These are phyloP conservation scores for Wickerhamomyces sp. DNA, from an alignment of 1,139 yeast genomes.

Conservation along the genomic window DNA sequence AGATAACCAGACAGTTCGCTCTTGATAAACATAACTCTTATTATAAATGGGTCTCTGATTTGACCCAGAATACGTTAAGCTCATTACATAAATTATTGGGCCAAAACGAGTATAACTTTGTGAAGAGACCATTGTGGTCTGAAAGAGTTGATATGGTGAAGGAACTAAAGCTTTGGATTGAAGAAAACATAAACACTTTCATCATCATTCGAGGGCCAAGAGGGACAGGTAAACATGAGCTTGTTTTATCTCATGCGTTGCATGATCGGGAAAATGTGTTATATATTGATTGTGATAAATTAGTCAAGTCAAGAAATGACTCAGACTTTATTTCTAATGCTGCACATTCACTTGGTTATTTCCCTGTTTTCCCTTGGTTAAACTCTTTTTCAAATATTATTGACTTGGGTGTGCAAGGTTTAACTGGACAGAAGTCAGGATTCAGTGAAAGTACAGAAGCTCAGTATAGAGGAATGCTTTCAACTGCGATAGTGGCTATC, in stretches of 20 bases:
- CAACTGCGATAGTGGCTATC: slow-evolving; percentile 68
- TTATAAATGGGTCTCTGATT: slow-evolving; percentile 27
- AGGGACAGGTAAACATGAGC: slow-evolving; percentile 86
- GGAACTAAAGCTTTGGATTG: slow-evolving; percentile 73
- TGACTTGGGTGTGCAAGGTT: slow-evolving; percentile 83
- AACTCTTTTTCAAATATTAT: slow-evolving; percentile 73
- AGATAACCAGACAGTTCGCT: slow-evolving; percentile 54
- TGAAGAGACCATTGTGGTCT: slow-evolving; percentile 52
- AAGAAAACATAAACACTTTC: slow-evolving; percentile 72
- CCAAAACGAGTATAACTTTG: slow-evolving; percentile 31
- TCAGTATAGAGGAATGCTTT: slow-evolving; percentile 78
- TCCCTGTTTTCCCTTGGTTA: slow-evolving; percentile 92
- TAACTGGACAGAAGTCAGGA: slow-evolving; percentile 94
- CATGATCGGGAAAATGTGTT: slow-evolving; percentile 54
- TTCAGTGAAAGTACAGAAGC: slow-evolving; percentile 80
- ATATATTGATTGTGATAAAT: slow-evolving; percentile 71
- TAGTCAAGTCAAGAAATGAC: slow-evolving; percentile 73
- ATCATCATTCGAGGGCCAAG: slow-evolving; percentile 89
- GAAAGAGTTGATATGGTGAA: slow-evolving; percentile 67
- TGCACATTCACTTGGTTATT: slow-evolving; percentile 80
- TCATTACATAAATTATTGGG: slow-evolving; percentile 36
- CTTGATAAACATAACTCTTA: slow-evolving; percentile 31
- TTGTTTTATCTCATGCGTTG: slow-evolving; percentile 69
- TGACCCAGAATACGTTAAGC: slow-evolving; percentile 35
- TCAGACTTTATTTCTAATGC: slow-evolving; percentile 60